phyloP scores from a whole-genome alignment of 306 rosid genomes.

The Lablab purpureus region DNA sequence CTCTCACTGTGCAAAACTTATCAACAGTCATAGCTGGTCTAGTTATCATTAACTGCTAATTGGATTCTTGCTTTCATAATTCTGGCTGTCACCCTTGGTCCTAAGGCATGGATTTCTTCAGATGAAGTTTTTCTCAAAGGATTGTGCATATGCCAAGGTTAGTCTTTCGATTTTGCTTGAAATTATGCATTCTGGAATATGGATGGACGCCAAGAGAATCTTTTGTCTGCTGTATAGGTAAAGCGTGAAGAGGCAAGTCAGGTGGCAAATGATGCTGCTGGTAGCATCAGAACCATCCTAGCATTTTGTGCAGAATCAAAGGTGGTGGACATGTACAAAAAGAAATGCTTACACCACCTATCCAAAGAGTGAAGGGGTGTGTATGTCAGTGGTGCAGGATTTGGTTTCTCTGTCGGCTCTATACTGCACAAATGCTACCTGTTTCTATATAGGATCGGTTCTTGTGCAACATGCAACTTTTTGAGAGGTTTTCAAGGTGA shows the following conservation, averaged over 20 bases:
- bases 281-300: slow-evolving; percentile 90
- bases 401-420: slow-evolving; percentile 70
- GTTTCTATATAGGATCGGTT: slow-evolving; percentile 76
- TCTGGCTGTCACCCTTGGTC: slow-evolving; percentile 68
- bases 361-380: too few relatives aligned
- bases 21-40: slow-evolving; percentile 67
- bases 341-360: slow-evolving; percentile 70
- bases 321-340: slow-evolving; percentile 72
- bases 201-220: neutral
- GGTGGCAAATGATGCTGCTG: slow-evolving; percentile 90
- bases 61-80: slow-evolving; percentile 75
- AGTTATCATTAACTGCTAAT: slow-evolving; percentile 75
- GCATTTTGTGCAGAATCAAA: slow-evolving; percentile 89
- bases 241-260: slow-evolving; percentile 97
- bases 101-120: slow-evolving; percentile 65
- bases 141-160: slow-evolving; percentile 93
- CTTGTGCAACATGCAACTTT: slow-evolving; percentile 73
- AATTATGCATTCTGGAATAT: neutral
- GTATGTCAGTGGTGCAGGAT: slow-evolving; percentile 73
- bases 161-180: slow-evolving; percentile 12
- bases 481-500: slow-evolving; percentile 85
- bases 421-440: slow-evolving; percentile 73
- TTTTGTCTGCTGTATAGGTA: slow-evolving; percentile 51
- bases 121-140: slow-evolving; percentile 66
- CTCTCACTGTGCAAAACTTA: slow-evolving; percentile 70